phyloP scores from a whole-genome alignment of 306 rosid genomes.

The Corylus avellana region DNA sequence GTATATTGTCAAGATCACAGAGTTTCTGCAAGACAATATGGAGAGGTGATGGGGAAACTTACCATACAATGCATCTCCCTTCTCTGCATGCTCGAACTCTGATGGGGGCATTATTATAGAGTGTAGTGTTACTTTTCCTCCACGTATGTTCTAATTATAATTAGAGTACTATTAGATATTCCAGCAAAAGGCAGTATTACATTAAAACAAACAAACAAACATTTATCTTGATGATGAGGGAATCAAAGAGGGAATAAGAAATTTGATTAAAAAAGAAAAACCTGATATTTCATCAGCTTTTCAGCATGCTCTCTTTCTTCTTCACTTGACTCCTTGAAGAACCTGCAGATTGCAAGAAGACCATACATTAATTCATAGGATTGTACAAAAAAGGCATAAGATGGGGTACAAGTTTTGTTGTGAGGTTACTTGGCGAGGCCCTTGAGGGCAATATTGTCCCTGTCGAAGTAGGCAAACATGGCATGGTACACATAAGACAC shows the following conservation, averaged over 20 bases:
- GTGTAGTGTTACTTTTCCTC: conserved; percentile 55
- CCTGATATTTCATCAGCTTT: conserved; percentile 56
- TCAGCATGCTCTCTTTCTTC: conserved; percentile 62
- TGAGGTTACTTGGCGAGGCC: conserved; percentile 53
- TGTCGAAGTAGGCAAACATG: conserved; percentile 64
- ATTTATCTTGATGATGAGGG: not conserved
- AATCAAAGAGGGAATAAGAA: conserved; percentile 6
- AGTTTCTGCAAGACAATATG: not conserved
- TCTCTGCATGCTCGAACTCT: conserved; percentile 63
- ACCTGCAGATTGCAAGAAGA: conserved; percentile 32
- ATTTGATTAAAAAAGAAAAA: conserved; percentile 2
- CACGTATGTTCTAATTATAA: conserved; percentile 46
- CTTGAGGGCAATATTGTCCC: conserved; percentile 58
- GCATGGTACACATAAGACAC: conserved; percentile 65
- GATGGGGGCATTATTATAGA: conserved; percentile 46
- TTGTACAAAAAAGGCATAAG: conserved; percentile 16
- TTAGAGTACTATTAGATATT: not conserved
- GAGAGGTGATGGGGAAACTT: conserved; percentile 25
- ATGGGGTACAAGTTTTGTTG: not conserved
- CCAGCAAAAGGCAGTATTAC: not conserved
- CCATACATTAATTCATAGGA: not conserved
- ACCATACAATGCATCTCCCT: conserved; percentile 66
- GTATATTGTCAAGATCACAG: not conserved
- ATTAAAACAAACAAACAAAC: not conserved
- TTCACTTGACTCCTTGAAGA: conserved; percentile 54